Evolutionary conservation across 495 filamentous ascomycete species (phyloP).

Genomic region (Aspergillus biplanus): DNA sequence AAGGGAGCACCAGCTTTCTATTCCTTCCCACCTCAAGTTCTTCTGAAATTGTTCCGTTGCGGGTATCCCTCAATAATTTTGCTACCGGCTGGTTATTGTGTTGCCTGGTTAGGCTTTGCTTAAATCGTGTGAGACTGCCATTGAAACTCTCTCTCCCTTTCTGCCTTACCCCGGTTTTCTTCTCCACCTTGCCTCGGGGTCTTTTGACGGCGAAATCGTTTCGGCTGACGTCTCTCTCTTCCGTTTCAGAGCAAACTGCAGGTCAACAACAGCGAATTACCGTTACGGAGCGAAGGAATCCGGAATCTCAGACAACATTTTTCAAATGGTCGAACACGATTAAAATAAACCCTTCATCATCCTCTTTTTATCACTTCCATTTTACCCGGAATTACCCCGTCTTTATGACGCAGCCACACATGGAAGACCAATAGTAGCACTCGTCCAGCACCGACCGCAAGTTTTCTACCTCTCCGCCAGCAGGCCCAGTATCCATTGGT

Average conservation of each 20-base stretch:
- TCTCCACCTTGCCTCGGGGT: slow-evolving; percentile 17
- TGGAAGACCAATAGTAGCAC: slow-evolving; percentile 24
- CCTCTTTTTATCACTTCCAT: neutral
- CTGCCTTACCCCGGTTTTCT: slow-evolving; percentile 17
- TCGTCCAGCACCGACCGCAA: neutral
- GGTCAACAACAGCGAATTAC: neutral
- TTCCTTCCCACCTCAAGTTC: no score
- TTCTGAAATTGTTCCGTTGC: no score
- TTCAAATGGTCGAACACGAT: neutral
- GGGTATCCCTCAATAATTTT: no score
- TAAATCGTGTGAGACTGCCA: no score
- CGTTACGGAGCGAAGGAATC: neutral
- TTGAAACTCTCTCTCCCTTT: neutral
- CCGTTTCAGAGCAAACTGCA: neutral
- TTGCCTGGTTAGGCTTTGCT: no score
- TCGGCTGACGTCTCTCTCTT: slow-evolving; percentile 12
- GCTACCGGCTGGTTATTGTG: no score
- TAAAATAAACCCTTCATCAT: neutral
- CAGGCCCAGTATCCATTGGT: neutral
- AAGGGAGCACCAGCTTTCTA: no score
- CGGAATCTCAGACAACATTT: neutral
- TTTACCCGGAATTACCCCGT: slow-evolving; percentile 3
- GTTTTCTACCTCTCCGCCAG: neutral
- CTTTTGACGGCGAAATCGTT: slow-evolving; percentile 14
- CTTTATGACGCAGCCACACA: slow-evolving; percentile 11